Evolutionary conservation across 1,284 basidiomycete species (phyloP).

Genomic region (Veloboletus limbatus): DNA sequence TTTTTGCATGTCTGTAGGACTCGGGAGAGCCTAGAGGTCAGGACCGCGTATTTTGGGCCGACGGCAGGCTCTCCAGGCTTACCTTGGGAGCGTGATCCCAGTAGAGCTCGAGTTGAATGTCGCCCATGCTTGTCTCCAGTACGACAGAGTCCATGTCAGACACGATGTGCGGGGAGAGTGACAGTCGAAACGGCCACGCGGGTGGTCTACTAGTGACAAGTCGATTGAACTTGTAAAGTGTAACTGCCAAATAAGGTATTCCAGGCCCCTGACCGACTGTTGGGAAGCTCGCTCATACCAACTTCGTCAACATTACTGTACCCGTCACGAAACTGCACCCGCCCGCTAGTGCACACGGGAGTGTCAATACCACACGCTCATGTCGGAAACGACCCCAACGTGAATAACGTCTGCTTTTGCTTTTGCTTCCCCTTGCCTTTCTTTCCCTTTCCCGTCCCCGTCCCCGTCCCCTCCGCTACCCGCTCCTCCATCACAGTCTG

Average conservation of each 20-base stretch:
- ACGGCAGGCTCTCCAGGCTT: conserved; percentile 19
- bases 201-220: no score
- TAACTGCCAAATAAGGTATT: conserved; percentile 4
- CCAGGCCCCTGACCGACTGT: not conserved
- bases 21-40: not conserved
- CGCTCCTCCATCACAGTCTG: conserved; percentile 1
- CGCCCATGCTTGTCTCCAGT: conserved; percentile 85
- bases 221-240: no score
- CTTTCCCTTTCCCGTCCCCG: conserved; percentile 32
- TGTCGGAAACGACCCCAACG: conserved; percentile 59
- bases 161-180: no score
- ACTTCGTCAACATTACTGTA: no score
- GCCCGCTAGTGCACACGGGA: no score
- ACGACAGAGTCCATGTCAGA: conserved; percentile 57
- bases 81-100: conserved; percentile 89
- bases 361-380: conserved; percentile 29
- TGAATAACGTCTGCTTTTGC: conserved; percentile 82
- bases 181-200: no score
- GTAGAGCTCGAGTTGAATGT: conserved; percentile 87
- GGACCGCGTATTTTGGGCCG: not conserved
- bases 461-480: conserved; percentile 7
- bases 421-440: conserved; percentile 82
- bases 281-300: no score
- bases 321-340: no score
- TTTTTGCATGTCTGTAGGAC: conserved; percentile 82